Conservation (phyloP, 2,329 filamentous ascomycete species). For the Aspergillus melleus region DNA sequence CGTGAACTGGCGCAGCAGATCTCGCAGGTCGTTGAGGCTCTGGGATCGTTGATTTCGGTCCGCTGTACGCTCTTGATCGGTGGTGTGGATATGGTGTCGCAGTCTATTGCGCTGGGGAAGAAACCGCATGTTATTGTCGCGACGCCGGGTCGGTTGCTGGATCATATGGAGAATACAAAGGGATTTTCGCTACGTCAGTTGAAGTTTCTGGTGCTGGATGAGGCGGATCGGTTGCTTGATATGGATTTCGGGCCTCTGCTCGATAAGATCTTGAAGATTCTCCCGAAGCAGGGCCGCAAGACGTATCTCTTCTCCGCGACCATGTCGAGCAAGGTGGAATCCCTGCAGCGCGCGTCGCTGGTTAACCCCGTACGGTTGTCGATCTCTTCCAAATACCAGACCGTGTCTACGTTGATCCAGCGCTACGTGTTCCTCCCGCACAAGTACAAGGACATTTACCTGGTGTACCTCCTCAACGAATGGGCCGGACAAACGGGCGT, state of each 20-base stretch:
- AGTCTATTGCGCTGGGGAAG: conserved; percentile 89
- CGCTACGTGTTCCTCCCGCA: conserved; percentile 84
- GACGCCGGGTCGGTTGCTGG: conserved; percentile 82
- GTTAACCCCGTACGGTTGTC: conserved; percentile 80
- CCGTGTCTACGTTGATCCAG: conserved; percentile 84
- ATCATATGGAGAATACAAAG: conserved; percentile 95
- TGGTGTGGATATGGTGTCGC: conserved; percentile 92
- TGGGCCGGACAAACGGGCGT: conserved; percentile 83
- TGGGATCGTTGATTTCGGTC: conserved; percentile 85
- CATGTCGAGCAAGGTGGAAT: conserved; percentile 91
- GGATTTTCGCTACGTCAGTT: conserved; percentile 81
- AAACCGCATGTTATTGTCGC: conserved; percentile 93
- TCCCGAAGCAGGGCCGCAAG: conserved; percentile 64
- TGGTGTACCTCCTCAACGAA: conserved; percentile 83
- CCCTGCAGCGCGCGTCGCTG: conserved; percentile 83
- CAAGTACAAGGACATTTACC: conserved; percentile 84
- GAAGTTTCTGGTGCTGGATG: conserved; percentile 92
- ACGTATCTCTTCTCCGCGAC: conserved; percentile 95
- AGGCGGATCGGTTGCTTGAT: conserved; percentile 88
- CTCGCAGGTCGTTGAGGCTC: conserved; percentile 78
- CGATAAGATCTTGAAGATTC: conserved; percentile 87
- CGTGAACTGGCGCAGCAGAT: conserved; percentile 93
- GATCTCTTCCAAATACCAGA: conserved; percentile 84
- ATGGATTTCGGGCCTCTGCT: conserved; percentile 91
- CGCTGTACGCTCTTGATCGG: conserved; percentile 84